Conservation (phyloP, 73 alveolate species). For the Paramecium caudatum region DNA sequence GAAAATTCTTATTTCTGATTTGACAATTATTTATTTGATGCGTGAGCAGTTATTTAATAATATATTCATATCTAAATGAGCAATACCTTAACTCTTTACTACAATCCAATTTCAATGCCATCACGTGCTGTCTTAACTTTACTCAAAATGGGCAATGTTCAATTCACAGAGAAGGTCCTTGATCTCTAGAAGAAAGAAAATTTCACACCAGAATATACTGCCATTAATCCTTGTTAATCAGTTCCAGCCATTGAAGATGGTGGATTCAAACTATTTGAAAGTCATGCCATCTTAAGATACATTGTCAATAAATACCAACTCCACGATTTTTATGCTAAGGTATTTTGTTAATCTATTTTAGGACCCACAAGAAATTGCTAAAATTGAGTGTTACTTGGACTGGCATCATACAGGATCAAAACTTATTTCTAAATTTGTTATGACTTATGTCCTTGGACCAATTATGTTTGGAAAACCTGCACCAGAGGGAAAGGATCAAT, state of each 20-base stretch:
- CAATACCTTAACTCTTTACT: not conserved
- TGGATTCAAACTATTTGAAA: slow-evolving; percentile 50
- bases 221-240: slow-evolving; percentile 3
- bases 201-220: slow-evolving; percentile 19
- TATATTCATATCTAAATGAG: not conserved
- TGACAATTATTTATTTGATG: no score
- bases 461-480: slow-evolving; percentile 28
- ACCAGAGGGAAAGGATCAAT: slow-evolving; percentile 18
- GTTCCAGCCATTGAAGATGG: slow-evolving; percentile 64
- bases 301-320: slow-evolving; percentile 21
- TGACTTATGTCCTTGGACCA: not conserved
- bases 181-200: slow-evolving; percentile 37
- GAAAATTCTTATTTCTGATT: not conserved
- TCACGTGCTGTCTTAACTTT: slow-evolving; percentile 33
- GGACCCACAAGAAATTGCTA: slow-evolving; percentile 36
- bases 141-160: slow-evolving; percentile 26
- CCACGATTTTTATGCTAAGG: slow-evolving; percentile 35
- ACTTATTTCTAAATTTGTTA: not conserved
- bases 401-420: slow-evolving; percentile 67
- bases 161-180: not conserved
- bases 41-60: not conserved
- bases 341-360: slow-evolving; percentile 19
- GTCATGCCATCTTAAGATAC: slow-evolving; percentile 65
- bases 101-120: slow-evolving; percentile 29
- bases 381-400: slow-evolving; percentile 38